These are phyloP conservation scores for Thielaviopsis populi DNA, from an alignment of 2,329 filamentous ascomycete species.

Conservation along the genomic window DNA sequence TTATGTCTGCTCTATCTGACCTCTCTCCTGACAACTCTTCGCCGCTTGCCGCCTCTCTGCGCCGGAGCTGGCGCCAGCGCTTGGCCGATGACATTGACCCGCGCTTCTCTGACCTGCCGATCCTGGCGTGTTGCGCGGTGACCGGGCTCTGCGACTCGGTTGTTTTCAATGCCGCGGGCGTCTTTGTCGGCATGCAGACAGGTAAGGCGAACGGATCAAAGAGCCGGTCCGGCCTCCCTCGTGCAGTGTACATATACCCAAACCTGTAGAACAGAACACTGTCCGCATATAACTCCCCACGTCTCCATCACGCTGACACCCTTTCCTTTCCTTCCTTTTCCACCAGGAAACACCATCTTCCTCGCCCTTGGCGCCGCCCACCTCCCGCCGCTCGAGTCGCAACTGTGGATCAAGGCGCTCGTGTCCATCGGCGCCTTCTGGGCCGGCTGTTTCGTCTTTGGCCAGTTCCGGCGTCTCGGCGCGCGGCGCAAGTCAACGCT, in stretches of 20 bases:
- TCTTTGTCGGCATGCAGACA: slow-evolving; percentile 30
- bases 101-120: slow-evolving; percentile 23
- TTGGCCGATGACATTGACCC: slow-evolving; percentile 10
- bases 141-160: slow-evolving; percentile 29
- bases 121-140: slow-evolving; percentile 28
- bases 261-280: no score
- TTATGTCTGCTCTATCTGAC: background rate
- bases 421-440: slow-evolving; percentile 40
- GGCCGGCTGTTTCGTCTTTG: slow-evolving; percentile 36
- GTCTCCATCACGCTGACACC: background rate
- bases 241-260: background rate
- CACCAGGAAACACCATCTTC: slow-evolving; percentile 45
- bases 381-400: slow-evolving; percentile 35
- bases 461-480: slow-evolving; percentile 24
- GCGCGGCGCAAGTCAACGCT: slow-evolving; percentile 30
- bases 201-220: slow-evolving; percentile 15
- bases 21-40: background rate
- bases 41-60: background rate
- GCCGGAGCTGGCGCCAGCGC: slow-evolving; percentile 3
- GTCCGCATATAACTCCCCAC: no score
- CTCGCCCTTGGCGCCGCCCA: slow-evolving; percentile 42
- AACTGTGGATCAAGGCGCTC: slow-evolving; percentile 35
- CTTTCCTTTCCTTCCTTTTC: background rate
- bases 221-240: background rate
- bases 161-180: slow-evolving; percentile 27